Base-by-base conservation (phyloP, 2,329 filamentous ascomycete species). In the Epichloe baconii region DNA sequence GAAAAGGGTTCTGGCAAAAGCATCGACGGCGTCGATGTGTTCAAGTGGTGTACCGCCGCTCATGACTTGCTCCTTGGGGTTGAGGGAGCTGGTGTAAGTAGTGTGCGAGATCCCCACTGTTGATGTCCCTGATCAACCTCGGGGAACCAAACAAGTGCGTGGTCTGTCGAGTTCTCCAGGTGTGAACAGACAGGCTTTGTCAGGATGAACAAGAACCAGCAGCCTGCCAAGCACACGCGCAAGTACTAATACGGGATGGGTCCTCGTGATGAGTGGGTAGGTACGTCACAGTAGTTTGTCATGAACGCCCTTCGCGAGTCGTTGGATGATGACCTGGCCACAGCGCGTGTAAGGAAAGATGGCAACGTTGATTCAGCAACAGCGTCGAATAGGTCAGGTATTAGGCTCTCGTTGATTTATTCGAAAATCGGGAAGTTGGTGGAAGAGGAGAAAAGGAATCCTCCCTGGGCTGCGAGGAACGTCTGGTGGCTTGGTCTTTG, bases 11-110 rank as follows among this genome's bases (percentile, higher is more conserved):
- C 74, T 73, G 45, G 78, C 77, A 58, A 76, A 75, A 52, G 71
- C 71, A 62, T 79, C 77, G 59, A 79, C 70, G 47, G 70, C 70
- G 61, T 79, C 76, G 63, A 82, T 76, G 57, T 73, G 70, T 52
- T 70, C 65, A 52, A 69, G 62, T 53, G 64, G 61, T 50, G 61
- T 58, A 50, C 56, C 58, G 56, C 59, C 60, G 55, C 57, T 63
- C 65, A 67, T 68, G 55, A 55, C 61, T 59, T 51, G 49, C 49
- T 36, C 35, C 37, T 11, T 51, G 45, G 23, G 35, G 14, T 38
- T 12, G 19, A n/a, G 35, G 12, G 12, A 26, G 23, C 17, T 48
- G 35, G 35, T 52, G 26, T 37, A 48, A 48, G 26, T 48, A 17
- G n/a, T 7, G 8, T 41, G n/a, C 3, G 15, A 19, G 21, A 14